Evolutionary conservation across 345 rosid species (phyloP), one percentile per base, ranked within the genome.

Genomic region (Populus simonii): DNA sequence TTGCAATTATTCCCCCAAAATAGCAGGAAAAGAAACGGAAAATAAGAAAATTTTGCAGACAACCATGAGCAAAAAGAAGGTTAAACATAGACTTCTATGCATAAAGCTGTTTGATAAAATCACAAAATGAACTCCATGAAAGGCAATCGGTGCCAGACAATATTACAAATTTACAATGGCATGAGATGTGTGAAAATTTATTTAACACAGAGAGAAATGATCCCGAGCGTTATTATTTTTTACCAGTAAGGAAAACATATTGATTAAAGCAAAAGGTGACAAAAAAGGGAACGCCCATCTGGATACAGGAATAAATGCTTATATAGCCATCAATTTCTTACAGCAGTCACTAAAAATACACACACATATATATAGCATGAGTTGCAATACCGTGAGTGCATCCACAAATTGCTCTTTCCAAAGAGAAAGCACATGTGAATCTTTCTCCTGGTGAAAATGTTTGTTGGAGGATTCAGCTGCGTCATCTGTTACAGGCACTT

Each of bases 391-490:
- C 90, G 2, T 80, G 22, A 92, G 51, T 59, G 93, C 93, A 78
- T 93, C 95, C 80, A 88, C 72, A 80, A 93, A 93, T 67, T 94
- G 98, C 71, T 84, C 85, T 82, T 90, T 94, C 98, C 98, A 94
- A 68, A 81, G 66, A 71, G 89, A 70, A 62, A 86, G 80, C 76
- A 87, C 80, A 72, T 76, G 49, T 71, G 78, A 33, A 33, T 83
- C 75, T 43, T 76, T 71, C 83, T 89, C 88, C 72, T 68, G 69
- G 31, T 70, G 76, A 51, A 72, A 72, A 76, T 76, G 71, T 63
- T 78, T 72, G 41, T 76, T 45, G 49, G 93, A 90, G 77, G 84
- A 77, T 80, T 81, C 91, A 27, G 83, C 82, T 65, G 81, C 69
- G 53, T 81, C 79, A 72, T 81, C 92, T 71, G 66, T 70, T 53